Evolutionary conservation across 2,329 filamentous ascomycete species (phyloP).

Genomic region (Nemania sp.): DNA sequence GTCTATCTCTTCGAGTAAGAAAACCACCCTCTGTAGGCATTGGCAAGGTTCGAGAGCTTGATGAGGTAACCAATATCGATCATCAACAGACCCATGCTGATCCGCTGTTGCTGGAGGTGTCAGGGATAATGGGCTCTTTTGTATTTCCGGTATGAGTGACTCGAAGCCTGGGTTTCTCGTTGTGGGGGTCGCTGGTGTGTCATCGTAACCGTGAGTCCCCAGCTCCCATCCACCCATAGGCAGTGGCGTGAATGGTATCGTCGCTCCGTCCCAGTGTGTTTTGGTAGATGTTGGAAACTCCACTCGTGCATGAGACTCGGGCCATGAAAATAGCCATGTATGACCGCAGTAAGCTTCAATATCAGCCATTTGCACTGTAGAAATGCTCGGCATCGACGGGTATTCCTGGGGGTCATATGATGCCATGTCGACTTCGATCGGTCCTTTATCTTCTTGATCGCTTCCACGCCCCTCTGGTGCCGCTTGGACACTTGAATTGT

Average conservation of each 20-base stretch:
- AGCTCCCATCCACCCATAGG: background rate
- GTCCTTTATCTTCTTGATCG: background rate
- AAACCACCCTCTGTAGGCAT: constrained; percentile 14
- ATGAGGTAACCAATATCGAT: background rate
- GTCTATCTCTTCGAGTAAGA: constrained; percentile 16
- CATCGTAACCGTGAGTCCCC: background rate
- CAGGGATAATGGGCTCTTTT: background rate
- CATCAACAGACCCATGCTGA: background rate
- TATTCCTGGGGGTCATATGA: constrained; percentile 9
- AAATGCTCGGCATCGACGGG: background rate
- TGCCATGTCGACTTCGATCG: background rate
- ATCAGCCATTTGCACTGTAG: background rate
- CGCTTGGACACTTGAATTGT: background rate
- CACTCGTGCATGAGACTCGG: background rate
- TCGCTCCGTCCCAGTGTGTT: background rate
- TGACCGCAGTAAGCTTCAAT: background rate
- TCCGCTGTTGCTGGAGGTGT: background rate
- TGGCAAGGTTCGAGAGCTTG: constrained; percentile 8
- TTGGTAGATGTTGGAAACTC: background rate
- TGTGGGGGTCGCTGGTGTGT: constrained; percentile 4
- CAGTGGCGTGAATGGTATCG: background rate
- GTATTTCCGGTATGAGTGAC: constrained; percentile 6
- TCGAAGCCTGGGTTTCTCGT: background rate
- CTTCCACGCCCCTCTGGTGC: background rate
- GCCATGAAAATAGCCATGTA: constrained; percentile 4